These are phyloP conservation scores for Ilyonectria destructans DNA, from an alignment of 2,329 filamentous ascomycete species.

Conservation along the genomic window DNA sequence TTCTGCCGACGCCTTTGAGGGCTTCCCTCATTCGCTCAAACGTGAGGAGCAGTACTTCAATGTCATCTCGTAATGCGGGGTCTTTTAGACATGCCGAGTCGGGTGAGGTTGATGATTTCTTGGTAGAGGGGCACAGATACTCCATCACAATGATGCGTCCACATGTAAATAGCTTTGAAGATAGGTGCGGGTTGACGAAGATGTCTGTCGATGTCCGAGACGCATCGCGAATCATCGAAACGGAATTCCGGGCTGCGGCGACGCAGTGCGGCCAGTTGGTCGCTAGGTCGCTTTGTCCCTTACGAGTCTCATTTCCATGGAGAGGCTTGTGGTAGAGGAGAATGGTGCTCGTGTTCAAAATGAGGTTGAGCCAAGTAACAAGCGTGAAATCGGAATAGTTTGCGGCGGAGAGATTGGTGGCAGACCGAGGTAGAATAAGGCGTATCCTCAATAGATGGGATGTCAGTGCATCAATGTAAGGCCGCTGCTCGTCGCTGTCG, in stretches of 20 bases:
- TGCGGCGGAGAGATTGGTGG: conserved; percentile 42
- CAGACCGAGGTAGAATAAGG: conserved; percentile 43
- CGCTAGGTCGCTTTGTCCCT: conserved; percentile 23
- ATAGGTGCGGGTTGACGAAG: conserved; percentile 41
- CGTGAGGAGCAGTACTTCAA: conserved; percentile 39
- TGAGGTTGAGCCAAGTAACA: conserved; percentile 43
- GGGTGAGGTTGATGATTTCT: not conserved
- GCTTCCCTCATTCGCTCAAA: conserved; percentile 38
- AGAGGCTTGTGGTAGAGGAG: conserved; percentile 44
- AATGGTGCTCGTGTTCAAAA: conserved; percentile 40
- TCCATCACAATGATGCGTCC: conserved; percentile 41
- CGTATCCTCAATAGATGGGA: conserved; percentile 38
- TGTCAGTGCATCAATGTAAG: conserved; percentile 34
- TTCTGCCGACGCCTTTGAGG: conserved; percentile 36
- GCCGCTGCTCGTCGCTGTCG: conserved; percentile 26
- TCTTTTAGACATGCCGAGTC: conserved; percentile 6
- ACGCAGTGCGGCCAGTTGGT: conserved; percentile 47
- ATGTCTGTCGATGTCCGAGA: conserved; percentile 31
- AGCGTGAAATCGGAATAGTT: conserved; percentile 32
- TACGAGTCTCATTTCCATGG: conserved; percentile 21
- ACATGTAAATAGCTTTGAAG: conserved; percentile 37
- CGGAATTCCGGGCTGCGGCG: conserved; percentile 37
- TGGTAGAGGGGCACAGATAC: conserved; percentile 35
- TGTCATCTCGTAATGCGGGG: conserved; percentile 37
- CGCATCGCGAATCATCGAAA: conserved; percentile 40